phyloP scores from a whole-genome alignment of 148 eudicot genomes.

The Nyssa sinensis region DNA sequence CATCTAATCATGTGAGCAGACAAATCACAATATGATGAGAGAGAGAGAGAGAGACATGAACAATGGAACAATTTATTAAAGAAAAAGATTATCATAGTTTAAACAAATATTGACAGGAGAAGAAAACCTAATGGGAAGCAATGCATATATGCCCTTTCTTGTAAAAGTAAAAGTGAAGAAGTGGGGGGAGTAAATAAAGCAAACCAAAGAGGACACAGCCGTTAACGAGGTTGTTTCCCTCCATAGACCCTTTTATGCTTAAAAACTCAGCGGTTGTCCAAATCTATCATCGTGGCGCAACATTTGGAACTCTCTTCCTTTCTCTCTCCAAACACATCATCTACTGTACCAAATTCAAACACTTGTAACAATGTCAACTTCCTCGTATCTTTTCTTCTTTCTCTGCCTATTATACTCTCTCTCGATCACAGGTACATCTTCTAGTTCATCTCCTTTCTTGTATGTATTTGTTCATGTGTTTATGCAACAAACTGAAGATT shows the following conservation, averaged over 20 bases:
- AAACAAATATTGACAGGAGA: neutral
- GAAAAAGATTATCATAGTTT: neutral
- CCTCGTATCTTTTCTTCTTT: slow-evolving; percentile 11
- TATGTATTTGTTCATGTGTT: neutral
- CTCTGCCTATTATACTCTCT: slow-evolving; percentile 20
- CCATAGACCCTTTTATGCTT: no score
- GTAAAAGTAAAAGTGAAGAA: slow-evolving; percentile 10
- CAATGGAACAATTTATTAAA: no score
- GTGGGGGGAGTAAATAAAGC: no score
- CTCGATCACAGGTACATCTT: slow-evolving; percentile 39
- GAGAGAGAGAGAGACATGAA: no score
- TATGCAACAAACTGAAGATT: neutral
- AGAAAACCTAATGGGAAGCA: slow-evolving; percentile 50
- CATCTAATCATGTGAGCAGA: no score
- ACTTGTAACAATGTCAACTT: slow-evolving; percentile 33
- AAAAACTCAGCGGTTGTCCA: no score
- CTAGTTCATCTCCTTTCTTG: neutral
- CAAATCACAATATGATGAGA: no score
- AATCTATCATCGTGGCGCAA: no score
- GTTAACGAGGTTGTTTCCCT: no score
- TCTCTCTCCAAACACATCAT: slow-evolving; percentile 2
- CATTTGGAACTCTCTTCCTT: no score
- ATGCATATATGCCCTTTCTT: slow-evolving; percentile 39
- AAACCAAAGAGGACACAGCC: no score
- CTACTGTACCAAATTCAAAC: neutral